These are phyloP conservation scores for Schizonepeta tenuifolia DNA, from an alignment of 257 asterid genomes.

Conservation along the genomic window DNA sequence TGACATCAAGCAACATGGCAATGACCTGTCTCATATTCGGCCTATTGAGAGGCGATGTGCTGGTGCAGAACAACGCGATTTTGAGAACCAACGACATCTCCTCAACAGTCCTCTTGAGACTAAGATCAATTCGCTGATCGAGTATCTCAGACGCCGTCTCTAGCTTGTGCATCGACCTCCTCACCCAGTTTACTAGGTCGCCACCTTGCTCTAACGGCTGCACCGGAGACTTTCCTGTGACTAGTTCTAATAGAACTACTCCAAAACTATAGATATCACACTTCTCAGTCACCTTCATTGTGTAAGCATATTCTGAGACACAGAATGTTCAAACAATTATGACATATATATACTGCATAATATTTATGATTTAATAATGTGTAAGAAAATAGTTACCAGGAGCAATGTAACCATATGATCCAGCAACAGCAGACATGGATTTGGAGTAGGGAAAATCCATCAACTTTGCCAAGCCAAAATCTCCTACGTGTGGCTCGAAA, in stretches of 20 bases:
- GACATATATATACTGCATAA: no score
- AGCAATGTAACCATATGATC: slow-evolving; percentile 94
- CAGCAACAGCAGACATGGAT: slow-evolving; percentile 95
- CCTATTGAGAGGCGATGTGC: slow-evolving; percentile 73
- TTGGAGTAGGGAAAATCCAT: slow-evolving; percentile 73
- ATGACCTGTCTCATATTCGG: slow-evolving; percentile 87
- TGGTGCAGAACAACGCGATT: slow-evolving; percentile 84
- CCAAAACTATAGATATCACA: slow-evolving; percentile 89
- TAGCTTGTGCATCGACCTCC: slow-evolving; percentile 52
- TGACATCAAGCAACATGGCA: slow-evolving; percentile 68
- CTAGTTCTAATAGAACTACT: slow-evolving; percentile 72
- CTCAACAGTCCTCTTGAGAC: slow-evolving; percentile 46
- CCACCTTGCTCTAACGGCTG: slow-evolving; percentile 90
- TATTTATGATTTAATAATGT: no score
- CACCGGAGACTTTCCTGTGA: slow-evolving; percentile 84
- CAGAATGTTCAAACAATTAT: neutral
- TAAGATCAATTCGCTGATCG: slow-evolving; percentile 69
- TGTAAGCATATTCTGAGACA: slow-evolving; percentile 85
- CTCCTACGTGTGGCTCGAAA: slow-evolving; percentile 86
- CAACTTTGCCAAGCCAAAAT: slow-evolving; percentile 88
- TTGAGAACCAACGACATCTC: slow-evolving; percentile 86
- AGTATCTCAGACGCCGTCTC: slow-evolving; percentile 49
- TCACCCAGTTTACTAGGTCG: slow-evolving; percentile 74
- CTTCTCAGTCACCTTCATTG: slow-evolving; percentile 92
- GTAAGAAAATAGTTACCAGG: slow-evolving; percentile 59